Percentiles rank a stretch among this genome's conserved stretches.
Conservation (phyloP, 768 basidiomycete genomes). For the Scleroderma citrinum region DNA sequence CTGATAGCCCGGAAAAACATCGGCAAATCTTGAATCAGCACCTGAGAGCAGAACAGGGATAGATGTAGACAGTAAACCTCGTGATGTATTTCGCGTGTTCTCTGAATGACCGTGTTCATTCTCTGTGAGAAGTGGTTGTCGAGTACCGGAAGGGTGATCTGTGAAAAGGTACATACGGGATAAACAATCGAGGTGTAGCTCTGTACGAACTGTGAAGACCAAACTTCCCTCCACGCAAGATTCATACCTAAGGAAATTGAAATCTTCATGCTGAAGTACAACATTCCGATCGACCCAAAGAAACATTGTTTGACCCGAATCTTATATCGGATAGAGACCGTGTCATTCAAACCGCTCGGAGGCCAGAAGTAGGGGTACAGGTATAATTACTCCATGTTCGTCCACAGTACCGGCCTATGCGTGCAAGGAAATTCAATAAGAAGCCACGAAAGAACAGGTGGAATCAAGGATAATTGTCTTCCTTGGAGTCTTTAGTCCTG, state of each 20-base stretch:
- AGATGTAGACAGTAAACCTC: conserved; percentile 92
- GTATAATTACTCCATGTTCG: conserved; percentile 83
- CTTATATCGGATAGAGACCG: conserved; percentile 94
- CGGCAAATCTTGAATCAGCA: conserved; percentile 88
- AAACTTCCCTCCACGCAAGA: conserved; percentile 91
- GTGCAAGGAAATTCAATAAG: conserved; percentile 4
- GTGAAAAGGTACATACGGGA: conserved; percentile 1
- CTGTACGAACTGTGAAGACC: conserved; percentile 11
- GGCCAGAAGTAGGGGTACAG: conserved; percentile 82
- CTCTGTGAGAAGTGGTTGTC: conserved; percentile 97
- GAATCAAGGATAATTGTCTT: conserved; percentile 96
- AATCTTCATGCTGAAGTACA: conserved; percentile 96
- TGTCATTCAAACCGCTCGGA: conserved; percentile 95
- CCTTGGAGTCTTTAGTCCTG: too few species aligned
- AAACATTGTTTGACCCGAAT: conserved; percentile 97
- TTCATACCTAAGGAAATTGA: conserved; percentile 83
- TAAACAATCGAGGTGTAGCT: background rate
- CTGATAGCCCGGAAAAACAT: conserved; percentile 91
- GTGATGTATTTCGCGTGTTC: conserved; percentile 89
- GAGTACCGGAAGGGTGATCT: conserved; percentile 85
- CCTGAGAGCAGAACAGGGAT: conserved; percentile 95
- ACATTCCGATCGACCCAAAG: conserved; percentile 98
- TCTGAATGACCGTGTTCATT: conserved; percentile 88
- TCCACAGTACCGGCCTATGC: conserved; percentile 83
- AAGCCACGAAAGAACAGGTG: conserved; percentile 24